phyloP scores from a whole-genome alignment of 2,329 filamentous ascomycete genomes.

The Penicillium frequentans region DNA sequence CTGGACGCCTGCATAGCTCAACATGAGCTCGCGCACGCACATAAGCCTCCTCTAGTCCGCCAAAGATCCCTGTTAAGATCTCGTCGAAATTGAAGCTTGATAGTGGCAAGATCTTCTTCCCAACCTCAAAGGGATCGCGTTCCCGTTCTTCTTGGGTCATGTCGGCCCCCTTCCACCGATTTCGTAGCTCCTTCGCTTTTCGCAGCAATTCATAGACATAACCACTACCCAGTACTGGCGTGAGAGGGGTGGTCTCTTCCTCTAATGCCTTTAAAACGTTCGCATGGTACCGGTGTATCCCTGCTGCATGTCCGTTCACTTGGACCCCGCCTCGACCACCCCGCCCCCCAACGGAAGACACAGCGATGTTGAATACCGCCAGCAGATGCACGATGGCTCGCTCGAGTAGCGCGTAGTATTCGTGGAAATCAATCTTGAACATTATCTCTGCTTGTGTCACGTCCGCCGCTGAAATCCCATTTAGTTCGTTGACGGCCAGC shows the following conservation, averaged over 20 bases:
- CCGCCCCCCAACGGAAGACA: constrained; percentile 40
- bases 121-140: constrained; percentile 25
- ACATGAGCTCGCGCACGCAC: constrained; percentile 52
- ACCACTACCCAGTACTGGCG: constrained; percentile 55
- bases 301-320: constrained; percentile 15
- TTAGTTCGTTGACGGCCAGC: constrained; percentile 24
- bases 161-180: constrained; percentile 70
- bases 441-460: constrained; percentile 57
- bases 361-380: constrained; percentile 60
- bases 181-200: constrained; percentile 68
- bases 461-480: constrained; percentile 18
- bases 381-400: constrained; percentile 67
- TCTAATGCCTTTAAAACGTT: constrained; percentile 67
- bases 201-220: constrained; percentile 60
- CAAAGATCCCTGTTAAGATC: constrained; percentile 60
- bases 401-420: constrained; percentile 73
- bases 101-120: constrained; percentile 41
- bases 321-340: constrained; percentile 3
- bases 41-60: constrained; percentile 61
- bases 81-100: constrained; percentile 62
- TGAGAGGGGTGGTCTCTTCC: constrained; percentile 57
- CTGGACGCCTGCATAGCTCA: constrained; percentile 26
- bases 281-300: constrained; percentile 64
- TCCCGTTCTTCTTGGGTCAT: constrained; percentile 36
- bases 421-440: constrained; percentile 77